Evolutionary conservation across 2,329 filamentous ascomycete species (phyloP).

Genomic region (Colletotrichum sp.): DNA sequence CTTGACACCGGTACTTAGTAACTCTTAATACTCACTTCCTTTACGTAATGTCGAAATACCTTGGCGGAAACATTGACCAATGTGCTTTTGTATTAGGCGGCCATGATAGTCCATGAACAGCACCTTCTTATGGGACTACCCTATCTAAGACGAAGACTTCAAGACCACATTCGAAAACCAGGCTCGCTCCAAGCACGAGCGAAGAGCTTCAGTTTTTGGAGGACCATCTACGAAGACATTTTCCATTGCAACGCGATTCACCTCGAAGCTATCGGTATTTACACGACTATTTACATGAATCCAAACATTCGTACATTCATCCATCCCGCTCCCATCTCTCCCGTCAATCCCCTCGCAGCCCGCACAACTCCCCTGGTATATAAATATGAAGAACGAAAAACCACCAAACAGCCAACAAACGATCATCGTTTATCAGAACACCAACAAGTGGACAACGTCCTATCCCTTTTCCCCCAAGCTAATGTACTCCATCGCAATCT

Average conservation of each 20-base stretch:
- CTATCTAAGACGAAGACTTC: too few species aligned
- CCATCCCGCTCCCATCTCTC: background rate
- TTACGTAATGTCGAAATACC: background rate
- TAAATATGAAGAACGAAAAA: too few species aligned
- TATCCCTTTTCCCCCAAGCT: background rate
- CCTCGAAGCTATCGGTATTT: background rate
- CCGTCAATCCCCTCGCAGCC: background rate
- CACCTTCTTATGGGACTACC: too few species aligned
- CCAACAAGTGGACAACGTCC: background rate
- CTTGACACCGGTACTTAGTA: background rate
- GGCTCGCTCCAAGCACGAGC: background rate
- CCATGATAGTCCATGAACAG: too few species aligned
- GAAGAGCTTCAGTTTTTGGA: background rate
- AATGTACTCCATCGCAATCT: background rate
- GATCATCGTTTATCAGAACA: background rate
- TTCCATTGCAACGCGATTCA: background rate
- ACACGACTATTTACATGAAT: background rate
- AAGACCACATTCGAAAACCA: background rate
- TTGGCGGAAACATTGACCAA: too few species aligned
- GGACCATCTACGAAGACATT: background rate
- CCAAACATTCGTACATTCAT: background rate
- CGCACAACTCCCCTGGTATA: background rate
- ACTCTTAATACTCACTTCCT: background rate
- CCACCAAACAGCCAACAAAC: background rate
- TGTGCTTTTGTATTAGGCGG: too few species aligned